Base-by-base conservation (phyloP, 179 eudicot genomes). In the Silene coronaria region DNA sequence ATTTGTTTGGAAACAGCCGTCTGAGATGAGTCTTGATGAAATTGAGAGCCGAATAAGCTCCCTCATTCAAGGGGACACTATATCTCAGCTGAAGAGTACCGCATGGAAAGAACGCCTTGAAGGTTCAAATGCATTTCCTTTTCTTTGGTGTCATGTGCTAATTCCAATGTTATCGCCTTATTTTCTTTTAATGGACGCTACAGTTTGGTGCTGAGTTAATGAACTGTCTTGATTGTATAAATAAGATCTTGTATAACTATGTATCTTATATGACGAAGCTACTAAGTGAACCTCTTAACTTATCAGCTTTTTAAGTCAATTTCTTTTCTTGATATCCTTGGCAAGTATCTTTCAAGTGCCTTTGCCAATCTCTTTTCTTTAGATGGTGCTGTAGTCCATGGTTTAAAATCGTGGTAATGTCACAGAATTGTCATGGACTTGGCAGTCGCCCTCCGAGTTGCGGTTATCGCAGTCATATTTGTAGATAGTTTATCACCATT, bases 21-120 rank as follows among this genome's bases (percentile, higher is more conserved):
- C 91, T 58, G 99, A 91, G 76, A 93, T 96, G 99, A 86, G 88
- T 75, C 93, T 96, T 79, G 96, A 91, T 71, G 99, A 96, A 81
- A 96, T 96, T 83, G 99, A 96, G 84, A 89, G 87, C 80, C 86
- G 89, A 86, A 53, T 96, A 76, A 92, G 98, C 63, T 87, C 96
- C 71, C 88, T 91, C 74, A 80, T 93, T 61, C 92, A 87, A 80
- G 89, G 78, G 28, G 99, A 96, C 27, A 88, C 91, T 48, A 81
- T 96, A 77, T 65, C 93, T 67, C 96, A 88, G 66, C 77, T 96
- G 81, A 96, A 96, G 87, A 96, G 97, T 82, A 67, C 96, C 68
- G 96, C 83, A 42, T 96, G 99, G 99, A 96, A 96, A 85, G 99
- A 96, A 79, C 85, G 99, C 46, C 96, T 96, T 76, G 99, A 93